Percentiles rank a stretch among this genome's conserved stretches.
Conservation (phyloP, 805 yeast genomes). For the Wickerhamomyces chambardii region DNA sequence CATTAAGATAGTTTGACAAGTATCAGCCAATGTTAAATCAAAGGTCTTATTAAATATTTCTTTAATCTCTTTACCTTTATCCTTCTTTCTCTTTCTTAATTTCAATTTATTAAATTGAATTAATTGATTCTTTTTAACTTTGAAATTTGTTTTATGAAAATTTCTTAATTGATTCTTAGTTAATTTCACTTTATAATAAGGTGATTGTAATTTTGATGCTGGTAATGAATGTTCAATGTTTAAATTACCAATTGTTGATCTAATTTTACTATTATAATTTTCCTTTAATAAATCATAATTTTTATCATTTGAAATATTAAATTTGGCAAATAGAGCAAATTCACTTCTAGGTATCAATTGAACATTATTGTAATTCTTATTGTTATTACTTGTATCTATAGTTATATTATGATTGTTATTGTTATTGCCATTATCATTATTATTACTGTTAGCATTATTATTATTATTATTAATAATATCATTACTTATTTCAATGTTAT, state of each 20-base stretch:
- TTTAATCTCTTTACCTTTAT: conserved; percentile 70
- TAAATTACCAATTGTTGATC: conserved; percentile 87
- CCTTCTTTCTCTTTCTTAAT: conserved; percentile 78
- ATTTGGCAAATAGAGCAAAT: conserved; percentile 45
- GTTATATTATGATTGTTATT: too few relatives aligned
- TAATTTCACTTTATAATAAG: conserved; percentile 77
- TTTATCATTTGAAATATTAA: conserved; percentile 82
- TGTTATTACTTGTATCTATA: conserved; percentile 12
- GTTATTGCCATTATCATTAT: conserved; percentile 18
- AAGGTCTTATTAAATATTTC: conserved; percentile 64
- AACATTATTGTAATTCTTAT: conserved; percentile 6
- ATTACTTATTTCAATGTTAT: too few relatives aligned
- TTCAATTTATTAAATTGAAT: conserved; percentile 72
- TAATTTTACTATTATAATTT: conserved; percentile 83
- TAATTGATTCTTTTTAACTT: conserved; percentile 67
- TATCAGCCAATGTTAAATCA: conserved; percentile 80
- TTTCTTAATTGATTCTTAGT: conserved; percentile 60
- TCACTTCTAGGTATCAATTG: conserved; percentile 42
- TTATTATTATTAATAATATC: too few relatives aligned
- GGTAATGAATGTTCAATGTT: conserved; percentile 89
- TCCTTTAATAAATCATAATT: conserved; percentile 76
- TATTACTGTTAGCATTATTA: too few relatives aligned
- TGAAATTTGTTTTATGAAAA: conserved; percentile 74
- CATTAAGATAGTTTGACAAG: conserved; percentile 65
- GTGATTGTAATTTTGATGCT: conserved; percentile 80